Conservation (phyloP, 768 basidiomycete genomes). For the Serendipita vermifera region DNA sequence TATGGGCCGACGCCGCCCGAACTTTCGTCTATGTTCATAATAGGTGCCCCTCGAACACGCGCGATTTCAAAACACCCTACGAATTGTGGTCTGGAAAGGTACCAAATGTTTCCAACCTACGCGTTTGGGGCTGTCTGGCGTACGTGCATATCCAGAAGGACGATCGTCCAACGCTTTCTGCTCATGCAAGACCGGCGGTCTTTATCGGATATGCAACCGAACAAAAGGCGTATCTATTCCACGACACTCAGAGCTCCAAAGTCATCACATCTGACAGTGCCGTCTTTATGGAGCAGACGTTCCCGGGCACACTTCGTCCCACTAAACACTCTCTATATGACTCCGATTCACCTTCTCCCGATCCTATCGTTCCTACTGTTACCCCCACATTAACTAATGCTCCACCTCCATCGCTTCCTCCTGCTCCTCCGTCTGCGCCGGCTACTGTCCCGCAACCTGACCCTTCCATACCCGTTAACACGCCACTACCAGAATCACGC, state of each 20-base stretch:
- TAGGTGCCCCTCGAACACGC: not conserved
- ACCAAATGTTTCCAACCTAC: constrained; percentile 22
- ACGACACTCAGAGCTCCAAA: not conserved
- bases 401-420: too few relatives aligned
- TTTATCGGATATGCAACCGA: constrained; percentile 28
- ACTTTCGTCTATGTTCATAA: constrained; percentile 2
- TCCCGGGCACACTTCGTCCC: too few relatives aligned
- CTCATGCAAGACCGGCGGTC: constrained; percentile 23
- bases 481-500: too few relatives aligned
- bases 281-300: constrained; percentile 13
- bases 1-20: constrained; percentile 7
- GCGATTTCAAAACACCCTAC: constrained; percentile 9
- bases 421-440: too few relatives aligned
- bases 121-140: constrained; percentile 28
- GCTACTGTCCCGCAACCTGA: too few relatives aligned
- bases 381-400: too few relatives aligned
- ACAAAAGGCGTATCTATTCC: constrained; percentile 24
- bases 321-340: too few relatives aligned
- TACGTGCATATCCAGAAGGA: constrained; percentile 29
- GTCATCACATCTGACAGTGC: constrained; percentile 10
- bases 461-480: too few relatives aligned
- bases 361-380: too few relatives aligned
- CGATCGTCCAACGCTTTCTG: constrained; percentile 7
- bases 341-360: too few relatives aligned
- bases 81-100: constrained; percentile 9